Conservation (phyloP, 2,329 filamentous ascomycete genomes). For the Monosporascus sp. region DNA sequence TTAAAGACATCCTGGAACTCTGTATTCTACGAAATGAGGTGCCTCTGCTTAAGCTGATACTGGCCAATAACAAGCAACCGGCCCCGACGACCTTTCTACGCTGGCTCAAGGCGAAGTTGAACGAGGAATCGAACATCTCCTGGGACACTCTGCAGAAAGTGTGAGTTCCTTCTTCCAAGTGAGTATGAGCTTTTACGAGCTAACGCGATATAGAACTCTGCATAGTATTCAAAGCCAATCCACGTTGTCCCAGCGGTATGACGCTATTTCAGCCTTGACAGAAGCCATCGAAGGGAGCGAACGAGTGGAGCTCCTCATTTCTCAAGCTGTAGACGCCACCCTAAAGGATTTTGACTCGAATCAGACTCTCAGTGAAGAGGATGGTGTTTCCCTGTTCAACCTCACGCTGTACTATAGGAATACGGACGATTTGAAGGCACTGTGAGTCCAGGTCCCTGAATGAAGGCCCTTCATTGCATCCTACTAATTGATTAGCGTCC, state of each 20-base stretch:
- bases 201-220: constrained; percentile 6
- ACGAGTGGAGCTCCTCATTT: constrained; percentile 3
- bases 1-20: constrained; percentile 1
- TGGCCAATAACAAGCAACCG: not conserved
- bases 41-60: constrained; percentile 1
- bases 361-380: constrained; percentile 5
- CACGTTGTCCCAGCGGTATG: constrained; percentile 3
- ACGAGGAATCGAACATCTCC: constrained; percentile 1
- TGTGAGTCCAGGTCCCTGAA: constrained; percentile 7
- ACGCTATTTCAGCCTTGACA: constrained; percentile 6
- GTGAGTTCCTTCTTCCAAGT: constrained; percentile 1
- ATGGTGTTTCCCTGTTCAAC: constrained; percentile 12
- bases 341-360: not conserved
- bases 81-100: constrained; percentile 1
- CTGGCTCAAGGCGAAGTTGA: constrained; percentile 5
- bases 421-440: constrained; percentile 7
- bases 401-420: constrained; percentile 4
- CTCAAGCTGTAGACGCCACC: not conserved
- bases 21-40: not conserved
- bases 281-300: constrained; percentile 4
- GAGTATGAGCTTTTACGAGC: not conserved
- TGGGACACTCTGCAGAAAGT: constrained; percentile 1
- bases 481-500: constrained; percentile 5
- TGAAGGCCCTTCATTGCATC: not conserved
- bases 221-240: not conserved